Conservation (phyloP, 2,329 filamentous ascomycete species). For the Periconia digitata region DNA sequence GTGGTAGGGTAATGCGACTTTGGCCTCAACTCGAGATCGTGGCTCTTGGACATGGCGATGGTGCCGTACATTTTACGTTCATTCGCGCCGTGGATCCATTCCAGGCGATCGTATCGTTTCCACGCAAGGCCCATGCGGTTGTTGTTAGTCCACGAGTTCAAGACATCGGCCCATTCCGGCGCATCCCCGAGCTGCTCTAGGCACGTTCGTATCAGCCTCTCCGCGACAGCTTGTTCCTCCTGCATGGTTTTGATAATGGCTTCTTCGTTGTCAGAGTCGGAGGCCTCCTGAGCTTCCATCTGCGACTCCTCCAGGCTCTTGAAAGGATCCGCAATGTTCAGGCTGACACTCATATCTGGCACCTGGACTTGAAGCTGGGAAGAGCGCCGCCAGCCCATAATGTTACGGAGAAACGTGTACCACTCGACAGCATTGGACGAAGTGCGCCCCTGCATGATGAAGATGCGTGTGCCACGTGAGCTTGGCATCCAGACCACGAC, state of each 20-base stretch:
- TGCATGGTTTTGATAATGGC: conserved; percentile 48
- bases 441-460: conserved; percentile 63
- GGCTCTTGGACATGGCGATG: conserved; percentile 66
- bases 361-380: conserved; percentile 62
- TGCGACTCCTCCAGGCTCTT: conserved; percentile 51
- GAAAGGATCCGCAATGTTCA: conserved; percentile 64
- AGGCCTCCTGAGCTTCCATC: conserved; percentile 44
- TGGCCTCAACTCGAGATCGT: conserved; percentile 66
- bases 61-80: conserved; percentile 70
- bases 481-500: conserved; percentile 63
- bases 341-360: conserved; percentile 62
- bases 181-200: conserved; percentile 60
- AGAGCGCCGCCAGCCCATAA: conserved; percentile 60
- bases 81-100: conserved; percentile 67
- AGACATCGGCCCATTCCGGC: conserved; percentile 61
- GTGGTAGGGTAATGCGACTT: conserved; percentile 65
- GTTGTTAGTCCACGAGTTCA: conserved; percentile 60
- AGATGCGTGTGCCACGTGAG: conserved; percentile 58
- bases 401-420: conserved; percentile 66
- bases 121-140: conserved; percentile 66
- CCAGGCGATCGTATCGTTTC: conserved; percentile 69
- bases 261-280: conserved; percentile 49
- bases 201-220: conserved; percentile 58
- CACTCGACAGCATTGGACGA: conserved; percentile 65
- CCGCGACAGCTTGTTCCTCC: conserved; percentile 59